Conservation (phyloP, 768 basidiomycete genomes). For the Lactifluus pinguis region DNA sequence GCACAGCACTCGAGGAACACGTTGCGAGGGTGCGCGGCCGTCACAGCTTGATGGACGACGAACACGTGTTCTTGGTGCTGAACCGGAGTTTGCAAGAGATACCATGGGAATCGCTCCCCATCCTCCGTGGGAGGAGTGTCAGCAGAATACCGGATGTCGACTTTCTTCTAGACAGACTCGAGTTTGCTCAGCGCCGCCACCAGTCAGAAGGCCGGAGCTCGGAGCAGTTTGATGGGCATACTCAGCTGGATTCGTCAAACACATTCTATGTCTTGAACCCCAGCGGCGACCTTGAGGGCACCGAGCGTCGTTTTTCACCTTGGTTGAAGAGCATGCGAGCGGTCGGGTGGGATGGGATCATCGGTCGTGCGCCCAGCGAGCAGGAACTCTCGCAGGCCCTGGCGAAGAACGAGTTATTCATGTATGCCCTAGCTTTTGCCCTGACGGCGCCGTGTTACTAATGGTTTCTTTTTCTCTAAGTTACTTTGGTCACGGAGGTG, state of each 20-base stretch:
- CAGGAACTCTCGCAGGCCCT: constrained; percentile 74
- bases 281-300: constrained; percentile 78
- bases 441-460: not conserved
- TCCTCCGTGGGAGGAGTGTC: constrained; percentile 73
- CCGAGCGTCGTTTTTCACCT: constrained; percentile 71
- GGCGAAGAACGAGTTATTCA: constrained; percentile 68
- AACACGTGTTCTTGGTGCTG: constrained; percentile 80
- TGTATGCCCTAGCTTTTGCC: constrained; percentile 49
- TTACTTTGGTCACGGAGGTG: constrained; percentile 96
- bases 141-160: constrained; percentile 88
- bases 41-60: constrained; percentile 32
- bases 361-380: constrained; percentile 70
- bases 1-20: constrained; percentile 67
- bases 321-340: constrained; percentile 68
- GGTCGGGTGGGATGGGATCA: constrained; percentile 77
- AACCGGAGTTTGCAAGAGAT: constrained; percentile 84
- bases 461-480: constrained; percentile 37
- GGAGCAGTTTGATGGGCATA: constrained; percentile 33
- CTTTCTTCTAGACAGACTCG: constrained; percentile 79
- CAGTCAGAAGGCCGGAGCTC: constrained; percentile 26
- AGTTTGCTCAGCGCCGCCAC: constrained; percentile 39
- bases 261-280: constrained; percentile 87
- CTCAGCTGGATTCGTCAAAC: constrained; percentile 53
- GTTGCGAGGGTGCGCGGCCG: constrained; percentile 31
- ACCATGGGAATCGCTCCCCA: constrained; percentile 94